Evolutionary conservation across 176 grass and related monocot species (phyloP).

Genomic region (Eragrostis curvula): DNA sequence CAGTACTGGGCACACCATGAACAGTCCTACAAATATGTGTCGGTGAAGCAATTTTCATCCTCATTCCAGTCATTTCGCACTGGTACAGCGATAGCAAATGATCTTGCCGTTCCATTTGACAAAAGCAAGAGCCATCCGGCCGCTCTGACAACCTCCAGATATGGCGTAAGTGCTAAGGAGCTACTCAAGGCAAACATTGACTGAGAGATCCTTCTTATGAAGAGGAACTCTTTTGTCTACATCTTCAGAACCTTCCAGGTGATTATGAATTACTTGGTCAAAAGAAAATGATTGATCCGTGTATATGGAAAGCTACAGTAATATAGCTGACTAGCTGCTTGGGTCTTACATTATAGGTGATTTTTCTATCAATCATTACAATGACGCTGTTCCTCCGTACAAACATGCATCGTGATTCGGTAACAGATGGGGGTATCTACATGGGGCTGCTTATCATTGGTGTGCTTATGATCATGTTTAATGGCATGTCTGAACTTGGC

Average conservation of each 20-base stretch:
- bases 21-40: conserved; percentile 56
- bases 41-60: conserved; percentile 63
- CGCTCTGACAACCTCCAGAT: conserved; percentile 72
- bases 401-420: conserved; percentile 56
- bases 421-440: conserved; percentile 56
- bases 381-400: conserved; percentile 93
- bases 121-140: conserved; percentile 78
- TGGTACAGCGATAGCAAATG: conserved; percentile 47
- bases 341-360: conserved; percentile 52
- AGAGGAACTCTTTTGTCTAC: conserved; percentile 96
- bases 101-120: conserved; percentile 70
- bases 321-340: conserved; percentile 1
- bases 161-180: conserved; percentile 64
- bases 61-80: conserved; percentile 70
- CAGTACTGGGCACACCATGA: conserved; percentile 73
- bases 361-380: conserved; percentile 56
- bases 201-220: conserved; percentile 88
- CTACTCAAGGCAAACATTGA: conserved; percentile 83
- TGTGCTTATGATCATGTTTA: conserved; percentile 82
- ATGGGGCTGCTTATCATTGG: conserved; percentile 73
- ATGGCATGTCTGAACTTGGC: conserved; percentile 75
- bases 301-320: neutral
- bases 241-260: conserved; percentile 83
- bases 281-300: neutral
- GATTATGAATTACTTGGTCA: neutral